Evolutionary conservation across 164 flowering plant species (phyloP).

Genomic region (Stephania cephalantha): DNA sequence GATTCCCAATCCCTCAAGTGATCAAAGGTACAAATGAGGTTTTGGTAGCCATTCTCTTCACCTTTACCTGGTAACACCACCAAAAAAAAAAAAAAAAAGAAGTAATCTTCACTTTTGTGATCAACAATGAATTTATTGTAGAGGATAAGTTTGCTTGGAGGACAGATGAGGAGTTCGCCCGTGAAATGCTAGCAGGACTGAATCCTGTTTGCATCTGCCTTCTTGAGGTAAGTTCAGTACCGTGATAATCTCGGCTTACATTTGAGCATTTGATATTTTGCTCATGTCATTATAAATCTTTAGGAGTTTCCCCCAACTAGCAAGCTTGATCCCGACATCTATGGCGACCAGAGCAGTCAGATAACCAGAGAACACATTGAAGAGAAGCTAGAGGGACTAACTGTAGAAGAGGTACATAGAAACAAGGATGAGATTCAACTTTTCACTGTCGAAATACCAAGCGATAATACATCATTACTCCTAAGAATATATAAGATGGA

Average conservation of each 20-base stretch:
- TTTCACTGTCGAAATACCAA: neutral
- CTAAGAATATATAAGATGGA: neutral
- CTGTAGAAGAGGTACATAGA: slow-evolving; percentile 45
- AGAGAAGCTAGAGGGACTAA: slow-evolving; percentile 50
- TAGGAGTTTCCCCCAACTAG: slow-evolving; percentile 86
- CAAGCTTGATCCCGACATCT: slow-evolving; percentile 52
- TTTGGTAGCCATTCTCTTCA: neutral
- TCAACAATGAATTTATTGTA: slow-evolving; percentile 21
- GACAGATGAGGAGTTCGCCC: slow-evolving; percentile 82
- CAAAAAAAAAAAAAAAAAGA: neutral
- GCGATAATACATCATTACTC: neutral
- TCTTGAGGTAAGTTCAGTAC: slow-evolving; percentile 42
- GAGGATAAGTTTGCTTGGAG: slow-evolving; percentile 81
- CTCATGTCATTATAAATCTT: slow-evolving; percentile 6
- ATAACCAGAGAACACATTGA: slow-evolving; percentile 54
- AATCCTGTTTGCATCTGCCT: slow-evolving; percentile 70
- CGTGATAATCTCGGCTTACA: neutral
- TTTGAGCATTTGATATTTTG: neutral
- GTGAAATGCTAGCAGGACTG: slow-evolving; percentile 95
- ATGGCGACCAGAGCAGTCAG: slow-evolving; percentile 62
- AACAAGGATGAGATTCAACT: neutral
- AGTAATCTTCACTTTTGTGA: neutral
- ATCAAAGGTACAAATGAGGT: slow-evolving; percentile 27
- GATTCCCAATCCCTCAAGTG: slow-evolving; percentile 77
- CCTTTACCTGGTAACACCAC: neutral